Conservation (phyloP, 2,329 filamentous ascomycete genomes). For the Acarospora socialis region DNA sequence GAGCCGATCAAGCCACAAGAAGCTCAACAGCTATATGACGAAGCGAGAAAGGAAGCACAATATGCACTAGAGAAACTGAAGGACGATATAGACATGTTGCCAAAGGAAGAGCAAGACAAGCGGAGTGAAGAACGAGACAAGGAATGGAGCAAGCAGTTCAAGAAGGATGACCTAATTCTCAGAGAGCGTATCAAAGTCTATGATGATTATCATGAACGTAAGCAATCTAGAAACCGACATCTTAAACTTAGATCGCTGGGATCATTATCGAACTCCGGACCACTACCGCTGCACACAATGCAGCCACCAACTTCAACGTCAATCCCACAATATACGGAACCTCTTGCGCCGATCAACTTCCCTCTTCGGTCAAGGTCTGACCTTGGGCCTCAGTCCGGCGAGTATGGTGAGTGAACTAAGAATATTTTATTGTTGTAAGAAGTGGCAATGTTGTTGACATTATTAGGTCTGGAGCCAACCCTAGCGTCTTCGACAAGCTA, state of each 20-base stretch:
- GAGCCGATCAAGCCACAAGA: constrained; percentile 6
- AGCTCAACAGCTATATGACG: constrained; percentile 3
- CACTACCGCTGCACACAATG: background rate
- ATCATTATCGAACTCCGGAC: background rate
- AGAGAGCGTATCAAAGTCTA: constrained; percentile 7
- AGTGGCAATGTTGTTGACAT: background rate
- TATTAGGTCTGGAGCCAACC: background rate
- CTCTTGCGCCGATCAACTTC: background rate
- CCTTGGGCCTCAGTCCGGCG: background rate
- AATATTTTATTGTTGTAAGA: background rate
- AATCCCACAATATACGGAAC: constrained; percentile 2
- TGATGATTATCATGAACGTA: background rate
- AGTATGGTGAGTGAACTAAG: background rate
- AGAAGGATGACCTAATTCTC: constrained; percentile 3
- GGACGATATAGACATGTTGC: background rate
- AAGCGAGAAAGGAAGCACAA: constrained; percentile 2
- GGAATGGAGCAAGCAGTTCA: constrained; percentile 1
- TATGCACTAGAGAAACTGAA: constrained; percentile 1
- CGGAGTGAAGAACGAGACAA: constrained; percentile 3
- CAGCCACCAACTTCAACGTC: constrained; percentile 4
- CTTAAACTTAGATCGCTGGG: background rate
- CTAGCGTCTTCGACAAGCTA: constrained; percentile 1
- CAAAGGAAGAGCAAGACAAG: constrained; percentile 1
- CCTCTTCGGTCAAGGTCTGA: constrained; percentile 1
- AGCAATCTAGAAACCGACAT: background rate